Conservation (phyloP, 441 rosid species). For the Euphorbia neoarborescens region DNA sequence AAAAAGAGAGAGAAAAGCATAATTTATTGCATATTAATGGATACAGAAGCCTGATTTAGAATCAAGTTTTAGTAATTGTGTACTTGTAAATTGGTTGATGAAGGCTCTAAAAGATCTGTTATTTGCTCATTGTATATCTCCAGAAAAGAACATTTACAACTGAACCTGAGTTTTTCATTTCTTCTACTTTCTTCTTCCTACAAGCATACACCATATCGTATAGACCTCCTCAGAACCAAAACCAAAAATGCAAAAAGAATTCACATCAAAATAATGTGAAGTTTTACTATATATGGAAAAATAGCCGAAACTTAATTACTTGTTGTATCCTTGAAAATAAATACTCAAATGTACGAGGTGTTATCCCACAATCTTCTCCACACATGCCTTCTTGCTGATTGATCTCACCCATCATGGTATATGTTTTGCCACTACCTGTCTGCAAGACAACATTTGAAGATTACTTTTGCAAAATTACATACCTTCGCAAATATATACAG, state of each 20-base stretch:
- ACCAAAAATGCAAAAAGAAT: not conserved
- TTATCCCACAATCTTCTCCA: conserved; percentile 67
- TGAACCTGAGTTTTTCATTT: conserved; percentile 63
- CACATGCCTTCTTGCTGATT: conserved; percentile 45
- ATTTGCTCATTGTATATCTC: conserved; percentile 96
- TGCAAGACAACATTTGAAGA: conserved; percentile 29
- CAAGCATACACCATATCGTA: conserved; percentile 14
- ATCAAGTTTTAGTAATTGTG: conserved; percentile 16
- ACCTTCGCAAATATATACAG: not conserved
- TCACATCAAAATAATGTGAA: not conserved
- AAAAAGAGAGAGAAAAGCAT: too few species aligned
- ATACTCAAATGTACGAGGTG: conserved; percentile 77
- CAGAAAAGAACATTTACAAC: conserved; percentile 88
- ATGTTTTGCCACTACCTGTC: conserved; percentile 98
- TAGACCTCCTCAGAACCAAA: not conserved
- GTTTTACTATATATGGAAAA: not conserved
- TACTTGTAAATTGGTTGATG: conserved; percentile 88
- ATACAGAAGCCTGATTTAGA: conserved; percentile 10
- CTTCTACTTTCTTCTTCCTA: conserved; percentile 82
- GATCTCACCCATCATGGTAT: conserved; percentile 94
- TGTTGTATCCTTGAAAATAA: conserved; percentile 64
- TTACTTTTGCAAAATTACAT: not conserved
- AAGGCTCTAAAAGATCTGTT: conserved; percentile 82
- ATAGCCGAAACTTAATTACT: conserved; percentile 30
- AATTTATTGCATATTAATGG: conserved; percentile 13